A percentile compares a stretch with the other conserved stretches of the same genome.
Conservation (phyloP, 768 basidiomycete species). For the Multifurca ochricompacta region DNA sequence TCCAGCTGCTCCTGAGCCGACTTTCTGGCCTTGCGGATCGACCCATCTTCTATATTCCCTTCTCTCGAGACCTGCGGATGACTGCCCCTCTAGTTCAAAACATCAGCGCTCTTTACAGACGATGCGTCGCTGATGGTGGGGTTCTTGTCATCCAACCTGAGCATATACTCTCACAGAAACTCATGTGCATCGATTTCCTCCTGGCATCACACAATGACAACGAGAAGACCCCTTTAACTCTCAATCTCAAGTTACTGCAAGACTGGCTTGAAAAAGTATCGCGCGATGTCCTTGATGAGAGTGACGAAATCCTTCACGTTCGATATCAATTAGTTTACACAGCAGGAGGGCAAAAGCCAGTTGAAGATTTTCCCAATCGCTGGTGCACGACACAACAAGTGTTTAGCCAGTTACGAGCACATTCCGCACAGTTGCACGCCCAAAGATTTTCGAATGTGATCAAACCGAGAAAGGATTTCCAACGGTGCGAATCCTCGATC, state of each 20-base stretch:
- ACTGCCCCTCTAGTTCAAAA: conserved; percentile 12
- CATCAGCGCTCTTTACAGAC: conserved; percentile 30
- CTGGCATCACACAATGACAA: conserved; percentile 18
- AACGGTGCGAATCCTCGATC: background rate
- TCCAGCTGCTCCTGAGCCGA: conserved; percentile 37
- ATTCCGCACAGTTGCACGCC: background rate
- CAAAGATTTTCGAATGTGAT: background rate
- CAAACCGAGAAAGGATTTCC: background rate
- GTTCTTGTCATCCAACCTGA: conserved; percentile 47
- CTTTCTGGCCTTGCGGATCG: conserved; percentile 40
- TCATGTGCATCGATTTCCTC: conserved; percentile 36
- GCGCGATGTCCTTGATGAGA: conserved; percentile 15
- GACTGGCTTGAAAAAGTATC: conserved; percentile 1
- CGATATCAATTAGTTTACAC: conserved; percentile 38
- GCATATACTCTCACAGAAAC: conserved; percentile 43
- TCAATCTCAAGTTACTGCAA: background rate
- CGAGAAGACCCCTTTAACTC: background rate
- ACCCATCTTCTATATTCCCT: conserved; percentile 43
- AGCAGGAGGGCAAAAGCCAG: background rate
- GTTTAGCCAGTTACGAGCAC: background rate
- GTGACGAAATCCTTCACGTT: conserved; percentile 35
- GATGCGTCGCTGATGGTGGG: conserved; percentile 35
- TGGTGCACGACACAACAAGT: background rate
- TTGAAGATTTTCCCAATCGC: background rate
- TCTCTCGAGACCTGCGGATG: conserved; percentile 35